Conservation (phyloP, 2,329 filamentous ascomycete genomes). For the Rutstroemia sp. region DNA sequence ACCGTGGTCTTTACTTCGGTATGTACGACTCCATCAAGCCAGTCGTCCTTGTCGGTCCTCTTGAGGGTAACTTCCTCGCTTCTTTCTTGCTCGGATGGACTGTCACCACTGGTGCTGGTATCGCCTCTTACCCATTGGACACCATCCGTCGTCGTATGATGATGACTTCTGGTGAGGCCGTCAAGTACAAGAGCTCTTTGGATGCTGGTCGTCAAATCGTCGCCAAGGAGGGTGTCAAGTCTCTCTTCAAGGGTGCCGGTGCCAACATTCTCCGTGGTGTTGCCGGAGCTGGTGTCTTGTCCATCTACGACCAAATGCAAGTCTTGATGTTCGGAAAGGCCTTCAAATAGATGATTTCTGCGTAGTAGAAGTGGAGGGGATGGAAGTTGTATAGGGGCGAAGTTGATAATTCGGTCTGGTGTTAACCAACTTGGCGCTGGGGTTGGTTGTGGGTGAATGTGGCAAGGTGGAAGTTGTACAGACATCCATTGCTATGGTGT, state of each 20-base stretch:
- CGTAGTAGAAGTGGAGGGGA: conserved; percentile 18
- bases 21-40: conserved; percentile 99
- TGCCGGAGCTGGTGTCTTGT: conserved; percentile 99
- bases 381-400: not conserved
- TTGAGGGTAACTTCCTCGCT: conserved; percentile 98
- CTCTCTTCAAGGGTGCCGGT: conserved; percentile 99
- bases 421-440: conserved; percentile 18
- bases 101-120: conserved; percentile 99
- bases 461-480: conserved; percentile 28
- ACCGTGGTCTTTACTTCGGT: conserved; percentile 99
- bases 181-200: conserved; percentile 98
- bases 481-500: conserved; percentile 30
- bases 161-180: conserved; percentile 96
- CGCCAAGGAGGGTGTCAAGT: conserved; percentile 95
- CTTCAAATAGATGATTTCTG: conserved; percentile 60
- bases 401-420: conserved; percentile 11
- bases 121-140: conserved; percentile 99
- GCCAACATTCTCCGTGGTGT: conserved; percentile 99
- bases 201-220: conserved; percentile 96
- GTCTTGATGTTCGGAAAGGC: conserved; percentile 99
- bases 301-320: conserved; percentile 99
- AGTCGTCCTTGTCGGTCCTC: conserved; percentile 81
- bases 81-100: conserved; percentile 98
- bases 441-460: conserved; percentile 17
- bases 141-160: conserved; percentile 99